A percentile compares a stretch with the other conserved stretches of the same genome.
phyloP scores from a whole-genome alignment of 1,284 basidiomycete genomes.

The Trichosporon ovoides region DNA sequence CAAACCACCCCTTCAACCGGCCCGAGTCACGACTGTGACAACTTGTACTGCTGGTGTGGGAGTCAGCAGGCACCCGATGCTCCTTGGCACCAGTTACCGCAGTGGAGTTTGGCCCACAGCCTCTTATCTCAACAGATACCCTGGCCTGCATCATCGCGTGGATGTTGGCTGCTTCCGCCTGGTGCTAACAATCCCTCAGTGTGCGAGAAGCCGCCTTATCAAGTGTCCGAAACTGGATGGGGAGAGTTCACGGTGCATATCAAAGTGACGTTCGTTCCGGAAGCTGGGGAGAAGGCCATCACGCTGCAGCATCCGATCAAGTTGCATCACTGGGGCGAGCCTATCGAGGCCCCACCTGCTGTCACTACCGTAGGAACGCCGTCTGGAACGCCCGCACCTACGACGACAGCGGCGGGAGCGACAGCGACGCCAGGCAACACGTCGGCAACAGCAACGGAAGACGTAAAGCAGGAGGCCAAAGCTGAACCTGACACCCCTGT shows the following conservation, averaged over 20 bases:
- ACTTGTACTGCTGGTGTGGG: too few species aligned
- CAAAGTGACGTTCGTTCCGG: conserved; percentile 83
- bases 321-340: conserved; percentile 78
- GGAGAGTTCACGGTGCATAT: conserved; percentile 98
- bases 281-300: conserved; percentile 87
- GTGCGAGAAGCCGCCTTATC: conserved; percentile 87
- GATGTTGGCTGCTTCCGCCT: too few species aligned
- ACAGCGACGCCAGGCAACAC: conserved; percentile 8
- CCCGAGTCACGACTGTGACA: too few species aligned
- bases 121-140: too few species aligned
- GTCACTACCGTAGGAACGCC: conserved; percentile 48
- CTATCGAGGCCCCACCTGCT: conserved; percentile 51
- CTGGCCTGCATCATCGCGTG: too few species aligned
- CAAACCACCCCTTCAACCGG: too few species aligned
- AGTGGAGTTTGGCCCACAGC: too few species aligned
- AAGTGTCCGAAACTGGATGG: conserved; percentile 96
- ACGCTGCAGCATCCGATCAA: conserved; percentile 88
- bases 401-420: conserved; percentile 4
- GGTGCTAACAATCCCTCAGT: conserved; percentile 53
- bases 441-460: conserved; percentile 9
- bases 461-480: conserved; percentile 17
- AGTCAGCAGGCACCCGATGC: too few species aligned
- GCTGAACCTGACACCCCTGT: neutral
- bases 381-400: neutral
- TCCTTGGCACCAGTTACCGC: too few species aligned